Conservation (phyloP, 257 asterid genomes). For the Solanum sparsipilum region DNA sequence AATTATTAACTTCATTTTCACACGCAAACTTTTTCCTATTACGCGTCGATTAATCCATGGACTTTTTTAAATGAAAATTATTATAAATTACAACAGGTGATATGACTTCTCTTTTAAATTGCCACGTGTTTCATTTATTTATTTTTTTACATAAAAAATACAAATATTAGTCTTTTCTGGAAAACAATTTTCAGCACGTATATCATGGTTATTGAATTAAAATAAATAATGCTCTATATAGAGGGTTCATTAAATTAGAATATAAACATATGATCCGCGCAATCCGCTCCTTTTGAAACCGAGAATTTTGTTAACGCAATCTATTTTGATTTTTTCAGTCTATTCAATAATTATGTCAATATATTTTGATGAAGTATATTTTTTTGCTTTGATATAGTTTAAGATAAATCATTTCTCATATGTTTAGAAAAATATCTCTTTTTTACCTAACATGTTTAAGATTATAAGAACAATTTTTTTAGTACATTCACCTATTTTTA, state of each 20-base stretch:
- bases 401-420: no score
- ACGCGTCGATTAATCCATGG: background rate
- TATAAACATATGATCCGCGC: background rate
- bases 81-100: background rate
- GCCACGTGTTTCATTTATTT: background rate
- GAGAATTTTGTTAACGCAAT: fast-evolving
- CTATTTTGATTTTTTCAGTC: background rate
- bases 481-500: no score
- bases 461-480: no score
- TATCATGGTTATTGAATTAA: background rate
- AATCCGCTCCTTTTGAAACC: background rate
- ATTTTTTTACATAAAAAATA: background rate
- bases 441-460: no score
- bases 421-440: no score
- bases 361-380: background rate
- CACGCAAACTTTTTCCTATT: background rate
- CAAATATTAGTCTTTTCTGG: background rate
- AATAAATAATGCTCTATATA: background rate
- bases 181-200: background rate
- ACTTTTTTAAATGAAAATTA: background rate
- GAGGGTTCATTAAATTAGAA: background rate
- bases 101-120: background rate
- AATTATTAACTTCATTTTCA: background rate
- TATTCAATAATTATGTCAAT: background rate
- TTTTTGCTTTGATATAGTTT: no score